Evolutionary conservation across 1,139 yeast species (phyloP).

Genomic region (Taphrina communis): DNA sequence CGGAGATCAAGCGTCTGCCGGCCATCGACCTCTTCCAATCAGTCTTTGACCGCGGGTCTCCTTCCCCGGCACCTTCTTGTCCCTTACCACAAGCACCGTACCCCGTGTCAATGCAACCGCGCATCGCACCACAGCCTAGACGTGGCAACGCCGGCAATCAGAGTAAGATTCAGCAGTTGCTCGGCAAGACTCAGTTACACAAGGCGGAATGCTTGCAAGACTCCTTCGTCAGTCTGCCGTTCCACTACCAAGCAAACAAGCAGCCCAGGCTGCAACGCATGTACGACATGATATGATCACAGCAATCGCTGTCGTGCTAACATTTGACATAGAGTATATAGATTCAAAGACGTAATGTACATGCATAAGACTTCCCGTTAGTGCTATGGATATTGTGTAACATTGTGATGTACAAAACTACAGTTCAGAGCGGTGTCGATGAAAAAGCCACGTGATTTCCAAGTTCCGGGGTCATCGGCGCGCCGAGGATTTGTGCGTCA

Average conservation of each 20-base stretch:
- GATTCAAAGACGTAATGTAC: no score
- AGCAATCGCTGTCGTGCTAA: no score
- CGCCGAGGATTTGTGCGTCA: no score
- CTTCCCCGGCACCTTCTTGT: neutral
- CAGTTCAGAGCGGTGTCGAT: no score
- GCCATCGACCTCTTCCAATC: constrained; percentile 12
- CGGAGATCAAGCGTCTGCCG: constrained; percentile 5
- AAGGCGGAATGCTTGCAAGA: neutral
- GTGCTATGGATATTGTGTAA: no score
- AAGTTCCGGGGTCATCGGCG: no score
- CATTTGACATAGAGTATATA: no score
- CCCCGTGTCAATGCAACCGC: neutral
- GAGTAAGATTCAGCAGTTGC: constrained; percentile 13
- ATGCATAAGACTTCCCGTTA: no score
- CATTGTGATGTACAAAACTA: no score
- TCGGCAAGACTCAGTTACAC: constrained; percentile 5
- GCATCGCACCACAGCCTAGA: constrained; percentile 6
- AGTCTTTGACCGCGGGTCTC: neutral
- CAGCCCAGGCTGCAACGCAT: constrained; percentile 4
- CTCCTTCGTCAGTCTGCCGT: constrained; percentile 12
- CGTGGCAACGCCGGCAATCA: neutral
- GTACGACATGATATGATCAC: constrained; percentile 8
- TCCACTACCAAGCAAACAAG: constrained; percentile 1
- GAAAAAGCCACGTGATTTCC: no score
- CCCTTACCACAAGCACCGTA: neutral